Evolutionary conservation across 352 stramenopile genomes (phyloP).

Genomic region (Globisporangium okanoganense): DNA sequence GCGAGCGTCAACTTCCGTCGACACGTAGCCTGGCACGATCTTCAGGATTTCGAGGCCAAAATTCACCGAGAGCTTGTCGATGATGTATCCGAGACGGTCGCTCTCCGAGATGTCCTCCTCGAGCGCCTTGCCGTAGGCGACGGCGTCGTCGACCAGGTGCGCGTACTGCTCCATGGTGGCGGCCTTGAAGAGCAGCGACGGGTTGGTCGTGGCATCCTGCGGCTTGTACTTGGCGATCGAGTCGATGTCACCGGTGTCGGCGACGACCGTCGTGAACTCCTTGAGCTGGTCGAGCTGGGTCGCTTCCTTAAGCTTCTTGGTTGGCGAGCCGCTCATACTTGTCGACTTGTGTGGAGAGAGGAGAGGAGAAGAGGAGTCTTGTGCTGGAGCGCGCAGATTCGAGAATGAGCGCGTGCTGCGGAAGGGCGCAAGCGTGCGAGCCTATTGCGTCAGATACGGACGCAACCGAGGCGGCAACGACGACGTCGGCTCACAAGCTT

Average conservation of each 20-base stretch:
- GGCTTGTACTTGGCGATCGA: slow-evolving; percentile 91
- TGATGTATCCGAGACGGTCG: slow-evolving; percentile 89
- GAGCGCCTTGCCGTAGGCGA: slow-evolving; percentile 89
- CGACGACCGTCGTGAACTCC: slow-evolving; percentile 96
- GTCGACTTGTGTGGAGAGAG: not conserved
- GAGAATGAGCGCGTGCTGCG: slow-evolving; percentile 45
- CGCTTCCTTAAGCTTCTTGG: slow-evolving; percentile 73
- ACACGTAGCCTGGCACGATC: slow-evolving; percentile 97
- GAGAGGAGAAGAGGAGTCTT: slow-evolving; percentile 21
- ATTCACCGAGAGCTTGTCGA: slow-evolving; percentile 98
- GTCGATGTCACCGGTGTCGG: slow-evolving; percentile 96
- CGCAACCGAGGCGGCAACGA: not conserved
- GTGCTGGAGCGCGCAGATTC: slow-evolving; percentile 51
- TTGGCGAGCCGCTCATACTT: slow-evolving; percentile 53
- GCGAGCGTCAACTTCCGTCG: slow-evolving; percentile 98
- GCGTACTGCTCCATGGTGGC: slow-evolving; percentile 95
- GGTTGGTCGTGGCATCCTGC: slow-evolving; percentile 99
- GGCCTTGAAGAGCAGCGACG: slow-evolving; percentile 98
- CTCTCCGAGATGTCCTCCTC: slow-evolving; percentile 61
- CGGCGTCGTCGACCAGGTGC: slow-evolving; percentile 94
- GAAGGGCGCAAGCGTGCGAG: not conserved
- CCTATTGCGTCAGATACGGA: slow-evolving; percentile 11
- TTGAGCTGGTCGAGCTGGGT: slow-evolving; percentile 95
- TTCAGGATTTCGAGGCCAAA: slow-evolving; percentile 97
- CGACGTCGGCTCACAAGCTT: slow-evolving; percentile 2